Evolutionary conservation across 106 monocot genomes (phyloP), one percentile per base, ranked within the genome.

Genomic region (Dactylorhiza incarnata): DNA sequence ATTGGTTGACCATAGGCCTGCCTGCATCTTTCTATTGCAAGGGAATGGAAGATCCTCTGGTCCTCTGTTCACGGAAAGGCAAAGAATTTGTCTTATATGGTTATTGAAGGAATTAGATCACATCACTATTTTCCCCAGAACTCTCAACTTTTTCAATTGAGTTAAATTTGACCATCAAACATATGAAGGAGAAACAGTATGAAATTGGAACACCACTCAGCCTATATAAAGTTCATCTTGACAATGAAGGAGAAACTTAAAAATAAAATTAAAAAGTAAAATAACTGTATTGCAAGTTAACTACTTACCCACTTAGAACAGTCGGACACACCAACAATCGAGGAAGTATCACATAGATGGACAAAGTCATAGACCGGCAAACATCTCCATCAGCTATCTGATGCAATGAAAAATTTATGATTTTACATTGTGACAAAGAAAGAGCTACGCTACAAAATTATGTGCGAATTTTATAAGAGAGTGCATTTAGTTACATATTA

Each of bases 341-440:
- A 45, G 86, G 86, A 77, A 86, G 83, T 75, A 86, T 48, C 43
- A 86, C 80, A 81, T 75, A 83, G 46, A 86, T 86, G 6, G 86
- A 83, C 62, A 86, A 59, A 79, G 80, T 75, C 55, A 86, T 45
- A 6, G 74, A 83, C 65, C 83, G 68, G 23, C 66, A 83, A 9
- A 86, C 75, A 81, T 86, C 80, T 63, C 86, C 86, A 83, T 86
- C 86, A 77, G 86, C 86, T 73, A 86, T 75, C 86, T 86, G 74
- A 68, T 20, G 58, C 58, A 59, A 20, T 59, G n/a, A 59, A 59
- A 59, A 0, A 22, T 20, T 1, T 59, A 59, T 59, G 15, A 14
- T 52, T 13, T 52, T 54, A 59, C 19, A 22, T 59, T 59, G 3
- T 22, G 58, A 59, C 54, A 54, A 14, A 54, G n/a, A 54, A 54